phyloP scores from a whole-genome alignment of 1,284 basidiomycete genomes.

The Wallemia mellicola region DNA sequence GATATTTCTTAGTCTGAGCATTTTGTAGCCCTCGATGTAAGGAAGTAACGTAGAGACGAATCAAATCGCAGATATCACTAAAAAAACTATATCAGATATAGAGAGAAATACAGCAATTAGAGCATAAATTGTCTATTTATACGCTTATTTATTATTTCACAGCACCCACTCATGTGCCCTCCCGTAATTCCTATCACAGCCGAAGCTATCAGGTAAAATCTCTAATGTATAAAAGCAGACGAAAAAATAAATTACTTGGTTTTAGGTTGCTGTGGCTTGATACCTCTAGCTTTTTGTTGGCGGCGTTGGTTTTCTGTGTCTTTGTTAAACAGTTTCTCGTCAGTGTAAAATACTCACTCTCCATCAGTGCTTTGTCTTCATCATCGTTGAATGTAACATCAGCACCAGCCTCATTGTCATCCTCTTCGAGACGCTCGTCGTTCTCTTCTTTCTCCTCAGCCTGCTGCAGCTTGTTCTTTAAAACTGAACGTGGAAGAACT shows the following conservation, averaged over 20 bases:
- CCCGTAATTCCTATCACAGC: not conserved
- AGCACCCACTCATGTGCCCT: not conserved
- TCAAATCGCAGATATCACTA: not conserved
- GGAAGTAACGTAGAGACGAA: not conserved
- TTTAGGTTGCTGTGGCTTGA: not conserved
- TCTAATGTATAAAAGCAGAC: not conserved
- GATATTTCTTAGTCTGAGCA: not conserved
- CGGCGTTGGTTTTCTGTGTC: not conserved
- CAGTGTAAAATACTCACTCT: constrained; percentile 11
- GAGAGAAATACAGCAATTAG: not conserved
- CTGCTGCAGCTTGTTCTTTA: constrained; percentile 20
- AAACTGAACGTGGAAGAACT: constrained; percentile 32
- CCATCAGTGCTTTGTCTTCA: constrained; percentile 16
- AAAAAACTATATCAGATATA: not conserved
- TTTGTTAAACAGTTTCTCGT: not conserved
- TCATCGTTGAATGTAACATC: constrained; percentile 15
- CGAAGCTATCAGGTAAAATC: not conserved
- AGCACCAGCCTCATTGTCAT: constrained; percentile 11
- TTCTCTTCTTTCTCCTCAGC: constrained; percentile 11
- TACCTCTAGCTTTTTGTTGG: not conserved
- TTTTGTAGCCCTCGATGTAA: not conserved
- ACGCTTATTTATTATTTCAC: not conserved
- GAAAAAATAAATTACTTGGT: not conserved
- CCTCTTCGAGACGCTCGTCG: constrained; percentile 14
- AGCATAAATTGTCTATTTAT: not conserved